Percentiles rank a stretch among this genome's conserved stretches.
Evolutionary conservation across 2,329 filamentous ascomycete species (phyloP).

Genomic region (Ciborinia camelliae): DNA sequence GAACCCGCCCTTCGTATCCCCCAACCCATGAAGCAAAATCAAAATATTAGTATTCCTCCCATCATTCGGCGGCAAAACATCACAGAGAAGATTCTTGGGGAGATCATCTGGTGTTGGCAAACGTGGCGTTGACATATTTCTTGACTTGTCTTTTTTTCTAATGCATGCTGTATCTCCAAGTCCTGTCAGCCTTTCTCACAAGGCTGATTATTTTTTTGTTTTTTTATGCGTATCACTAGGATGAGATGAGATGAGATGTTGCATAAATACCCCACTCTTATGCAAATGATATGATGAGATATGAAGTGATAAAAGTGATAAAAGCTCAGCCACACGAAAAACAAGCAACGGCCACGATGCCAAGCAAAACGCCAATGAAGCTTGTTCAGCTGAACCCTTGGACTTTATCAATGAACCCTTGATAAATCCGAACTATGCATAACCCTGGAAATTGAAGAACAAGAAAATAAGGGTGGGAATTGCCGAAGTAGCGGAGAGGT

Average conservation of each 20-base stretch:
- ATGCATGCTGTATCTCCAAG: no score
- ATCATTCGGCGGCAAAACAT: slow-evolving; percentile 36
- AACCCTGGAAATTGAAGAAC: no score
- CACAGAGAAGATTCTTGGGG: slow-evolving; percentile 42
- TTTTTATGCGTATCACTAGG: no score
- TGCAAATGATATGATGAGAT: no score
- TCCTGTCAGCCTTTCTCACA: neutral
- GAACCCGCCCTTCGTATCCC: slow-evolving; percentile 60
- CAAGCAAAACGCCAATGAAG: slow-evolving; percentile 12
- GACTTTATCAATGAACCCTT: no score
- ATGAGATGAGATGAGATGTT: neutral
- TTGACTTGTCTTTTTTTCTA: neutral
- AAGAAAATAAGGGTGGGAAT: neutral
- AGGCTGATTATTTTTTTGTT: neutral
- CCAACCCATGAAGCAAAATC: slow-evolving; percentile 65
- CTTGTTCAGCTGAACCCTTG: slow-evolving; percentile 12
- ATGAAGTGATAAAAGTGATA: no score
- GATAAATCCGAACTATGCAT: neutral
- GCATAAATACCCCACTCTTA: neutral
- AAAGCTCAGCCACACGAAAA: no score
- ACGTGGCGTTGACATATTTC: slow-evolving; percentile 19
- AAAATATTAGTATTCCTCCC: slow-evolving; percentile 55
- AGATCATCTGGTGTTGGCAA: slow-evolving; percentile 46
- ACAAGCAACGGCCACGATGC: slow-evolving; percentile 6
- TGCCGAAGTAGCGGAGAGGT: neutral